Percentiles rank a stretch among this genome's conserved stretches.
Evolutionary conservation across 306 rosid genomes (phyloP).

Genomic region (Lathyrus aphaca): DNA sequence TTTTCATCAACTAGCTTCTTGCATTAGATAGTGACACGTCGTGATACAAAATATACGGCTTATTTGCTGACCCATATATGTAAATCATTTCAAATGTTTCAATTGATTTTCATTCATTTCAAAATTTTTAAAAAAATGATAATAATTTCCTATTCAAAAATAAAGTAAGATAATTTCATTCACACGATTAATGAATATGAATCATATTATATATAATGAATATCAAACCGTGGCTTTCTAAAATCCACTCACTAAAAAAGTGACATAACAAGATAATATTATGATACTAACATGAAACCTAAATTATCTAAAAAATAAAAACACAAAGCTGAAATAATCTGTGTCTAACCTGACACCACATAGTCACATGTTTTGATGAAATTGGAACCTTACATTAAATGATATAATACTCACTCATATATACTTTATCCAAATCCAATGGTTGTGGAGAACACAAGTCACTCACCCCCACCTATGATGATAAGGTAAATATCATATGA

Average conservation of each 20-base stretch:
- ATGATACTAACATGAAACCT: constrained; percentile 37
- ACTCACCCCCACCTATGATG: constrained; percentile 3
- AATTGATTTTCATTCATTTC: too few relatives aligned
- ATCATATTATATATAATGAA: constrained; percentile 7
- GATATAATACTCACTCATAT: constrained; percentile 2
- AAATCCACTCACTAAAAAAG: constrained; percentile 37
- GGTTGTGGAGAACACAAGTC: constrained; percentile 42
- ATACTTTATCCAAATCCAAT: constrained; percentile 47
- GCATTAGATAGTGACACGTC: constrained; percentile 34
- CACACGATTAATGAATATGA: not conserved
- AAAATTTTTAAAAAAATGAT: too few relatives aligned
- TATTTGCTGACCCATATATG: not conserved
- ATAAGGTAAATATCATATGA: constrained; percentile 37
- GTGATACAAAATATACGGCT: not conserved
- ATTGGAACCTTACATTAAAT: constrained; percentile 35
- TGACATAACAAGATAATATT: constrained; percentile 42
- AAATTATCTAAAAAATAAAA: not conserved
- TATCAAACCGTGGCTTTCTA: constrained; percentile 36
- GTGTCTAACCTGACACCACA: not conserved
- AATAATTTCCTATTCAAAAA: too few relatives aligned
- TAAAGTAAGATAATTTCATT: not conserved
- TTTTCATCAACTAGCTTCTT: constrained; percentile 36
- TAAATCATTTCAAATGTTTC: not conserved
- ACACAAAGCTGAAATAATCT: constrained; percentile 2
- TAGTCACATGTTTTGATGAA: constrained; percentile 43